These are phyloP conservation scores for Cryomyces antarcticus DNA, from an alignment of 495 filamentous ascomycete species.

Conservation along the genomic window DNA sequence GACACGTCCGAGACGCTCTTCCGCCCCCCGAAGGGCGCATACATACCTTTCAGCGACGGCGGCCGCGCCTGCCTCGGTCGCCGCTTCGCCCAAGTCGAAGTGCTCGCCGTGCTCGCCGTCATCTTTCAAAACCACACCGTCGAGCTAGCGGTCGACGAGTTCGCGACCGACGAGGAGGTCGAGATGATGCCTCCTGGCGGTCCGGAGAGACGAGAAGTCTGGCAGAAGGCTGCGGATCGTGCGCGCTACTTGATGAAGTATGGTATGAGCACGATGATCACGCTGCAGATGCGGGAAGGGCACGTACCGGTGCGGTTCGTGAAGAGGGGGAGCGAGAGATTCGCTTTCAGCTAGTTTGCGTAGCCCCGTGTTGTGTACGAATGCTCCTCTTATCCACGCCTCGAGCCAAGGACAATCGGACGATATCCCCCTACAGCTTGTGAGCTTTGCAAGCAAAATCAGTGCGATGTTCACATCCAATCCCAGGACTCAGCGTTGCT, in stretches of 20 bases:
- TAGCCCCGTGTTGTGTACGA: too few relatives aligned
- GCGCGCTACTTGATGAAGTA: conserved; percentile 24
- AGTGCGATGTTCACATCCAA: too few relatives aligned
- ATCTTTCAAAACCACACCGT: conserved; percentile 44
- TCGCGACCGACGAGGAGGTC: conserved; percentile 40
- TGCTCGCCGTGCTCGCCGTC: conserved; percentile 43
- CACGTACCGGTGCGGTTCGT: conserved; percentile 41
- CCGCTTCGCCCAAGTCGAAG: conserved; percentile 60
- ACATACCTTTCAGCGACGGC: conserved; percentile 56
- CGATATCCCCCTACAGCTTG: too few relatives aligned
- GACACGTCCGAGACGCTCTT: conserved; percentile 34
- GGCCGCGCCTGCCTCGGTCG: conserved; percentile 45
- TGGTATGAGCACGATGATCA: conserved; percentile 32
- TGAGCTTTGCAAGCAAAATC: too few relatives aligned
- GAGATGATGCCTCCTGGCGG: conserved; percentile 24
- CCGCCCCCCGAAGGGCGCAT: conserved; percentile 41
- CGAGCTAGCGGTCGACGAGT: conserved; percentile 42
- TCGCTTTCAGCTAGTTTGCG: conserved; percentile 18
- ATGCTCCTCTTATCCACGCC: too few relatives aligned
- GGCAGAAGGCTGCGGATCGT: conserved; percentile 30
- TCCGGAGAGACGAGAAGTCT: conserved; percentile 27
- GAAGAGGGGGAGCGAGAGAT: conserved; percentile 39
- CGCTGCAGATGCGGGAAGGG: conserved; percentile 37
- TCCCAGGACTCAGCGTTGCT: too few relatives aligned
- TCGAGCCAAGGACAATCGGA: too few relatives aligned